Percentiles rank a stretch among this genome's conserved stretches.
Evolutionary conservation across 768 basidiomycete genomes (phyloP).

Genomic region (Leccinum fibrillosum): DNA sequence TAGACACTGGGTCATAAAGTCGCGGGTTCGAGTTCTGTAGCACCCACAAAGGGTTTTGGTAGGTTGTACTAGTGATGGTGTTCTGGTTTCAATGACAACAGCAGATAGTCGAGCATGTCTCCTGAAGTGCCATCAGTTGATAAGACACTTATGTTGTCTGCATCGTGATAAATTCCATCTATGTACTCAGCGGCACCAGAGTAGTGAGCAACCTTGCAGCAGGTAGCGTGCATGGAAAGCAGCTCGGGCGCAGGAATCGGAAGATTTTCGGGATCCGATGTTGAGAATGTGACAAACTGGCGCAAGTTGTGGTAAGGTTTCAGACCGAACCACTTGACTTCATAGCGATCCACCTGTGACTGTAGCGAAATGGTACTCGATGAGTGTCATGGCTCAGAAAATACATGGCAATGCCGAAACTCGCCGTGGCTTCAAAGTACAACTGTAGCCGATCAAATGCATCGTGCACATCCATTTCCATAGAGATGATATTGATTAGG

Average conservation of each 20-base stretch:
- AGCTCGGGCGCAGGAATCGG: constrained; percentile 11
- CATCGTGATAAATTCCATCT: constrained; percentile 10
- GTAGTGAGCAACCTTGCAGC: constrained; percentile 24
- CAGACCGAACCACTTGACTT: neutral
- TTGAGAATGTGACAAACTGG: constrained; percentile 3
- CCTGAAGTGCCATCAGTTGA: constrained; percentile 1
- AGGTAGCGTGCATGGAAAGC: constrained; percentile 21
- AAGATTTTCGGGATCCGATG: constrained; percentile 2
- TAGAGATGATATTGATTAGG: constrained; percentile 3
- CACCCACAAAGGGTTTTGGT: too few species aligned
- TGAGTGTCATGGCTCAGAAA: neutral
- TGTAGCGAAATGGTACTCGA: neutral
- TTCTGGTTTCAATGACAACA: neutral
- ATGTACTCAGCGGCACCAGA: constrained; percentile 22
- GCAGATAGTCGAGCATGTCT: neutral
- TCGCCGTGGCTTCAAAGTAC: constrained; percentile 8
- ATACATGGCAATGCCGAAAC: neutral
- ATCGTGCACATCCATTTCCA: neutral
- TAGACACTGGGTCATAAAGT: too few species aligned
- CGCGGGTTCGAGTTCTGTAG: too few species aligned
- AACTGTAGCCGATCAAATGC: constrained; percentile 2
- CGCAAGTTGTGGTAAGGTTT: neutral
- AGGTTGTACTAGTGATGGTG: too few species aligned
- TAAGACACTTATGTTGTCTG: constrained; percentile 1
- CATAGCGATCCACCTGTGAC: neutral